Conservation (phyloP, 1,284 basidiomycete species). For the Boletus smithii region DNA sequence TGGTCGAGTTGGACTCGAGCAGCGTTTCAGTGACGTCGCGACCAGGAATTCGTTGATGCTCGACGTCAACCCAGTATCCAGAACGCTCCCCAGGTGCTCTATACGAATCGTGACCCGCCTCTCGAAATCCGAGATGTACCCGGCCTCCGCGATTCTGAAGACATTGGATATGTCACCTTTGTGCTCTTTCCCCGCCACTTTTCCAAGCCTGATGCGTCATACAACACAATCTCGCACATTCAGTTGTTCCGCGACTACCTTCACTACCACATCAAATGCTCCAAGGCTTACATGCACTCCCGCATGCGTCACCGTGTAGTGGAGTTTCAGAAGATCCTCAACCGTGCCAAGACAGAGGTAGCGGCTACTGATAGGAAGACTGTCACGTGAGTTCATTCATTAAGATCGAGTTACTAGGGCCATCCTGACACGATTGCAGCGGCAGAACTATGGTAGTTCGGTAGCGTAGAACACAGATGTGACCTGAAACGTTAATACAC, state of each 20-base stretch:
- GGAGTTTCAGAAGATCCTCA: slow-evolving; percentile 97
- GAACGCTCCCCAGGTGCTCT: slow-evolving; percentile 97
- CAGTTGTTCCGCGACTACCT: slow-evolving; percentile 98
- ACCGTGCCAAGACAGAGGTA: slow-evolving; percentile 95
- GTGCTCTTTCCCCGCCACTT: slow-evolving; percentile 98
- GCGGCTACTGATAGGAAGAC: slow-evolving; percentile 88
- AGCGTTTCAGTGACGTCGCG: slow-evolving; percentile 2
- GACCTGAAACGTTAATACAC: too few species aligned
- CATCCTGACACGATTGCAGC: slow-evolving; percentile 31
- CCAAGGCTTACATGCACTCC: slow-evolving; percentile 99
- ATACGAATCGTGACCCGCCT: slow-evolving; percentile 93
- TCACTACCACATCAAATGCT: slow-evolving; percentile 99
- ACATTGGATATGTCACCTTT: slow-evolving; percentile 98
- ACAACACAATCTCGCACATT: slow-evolving; percentile 91
- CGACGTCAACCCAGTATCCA: slow-evolving; percentile 90
- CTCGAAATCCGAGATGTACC: slow-evolving; percentile 89
- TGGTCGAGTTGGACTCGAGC: neutral
- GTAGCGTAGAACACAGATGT: slow-evolving; percentile 18
- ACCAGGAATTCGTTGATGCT: slow-evolving; percentile 97
- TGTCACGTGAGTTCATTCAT: slow-evolving; percentile 60
- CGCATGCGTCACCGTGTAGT: slow-evolving; percentile 93
- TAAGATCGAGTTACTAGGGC: neutral
- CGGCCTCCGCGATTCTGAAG: slow-evolving; percentile 80
- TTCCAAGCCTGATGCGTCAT: slow-evolving; percentile 66
- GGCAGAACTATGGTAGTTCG: slow-evolving; percentile 54